Evolutionary conservation across 2,329 filamentous ascomycete species (phyloP), one percentile per base, ranked within the genome.

Genomic region (Thielaviopsis ethacetica): DNA sequence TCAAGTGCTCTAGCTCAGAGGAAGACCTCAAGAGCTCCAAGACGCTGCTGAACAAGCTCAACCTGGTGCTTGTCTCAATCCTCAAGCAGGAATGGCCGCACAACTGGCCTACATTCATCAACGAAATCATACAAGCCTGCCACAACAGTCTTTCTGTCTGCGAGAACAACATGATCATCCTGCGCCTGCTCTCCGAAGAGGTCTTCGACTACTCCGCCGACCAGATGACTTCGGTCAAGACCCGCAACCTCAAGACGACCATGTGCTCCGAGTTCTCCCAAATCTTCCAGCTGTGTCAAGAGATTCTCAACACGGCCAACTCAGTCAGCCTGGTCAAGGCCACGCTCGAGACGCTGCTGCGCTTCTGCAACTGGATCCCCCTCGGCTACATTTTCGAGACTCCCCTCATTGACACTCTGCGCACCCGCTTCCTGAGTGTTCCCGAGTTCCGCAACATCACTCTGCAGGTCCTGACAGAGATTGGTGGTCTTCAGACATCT

Each of bases 41-140:
- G 68, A 91, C 91, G 38, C 82, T 98, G 62, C 78, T 98, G 68
- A 97, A 97, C 80, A 98, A 98, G 77, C 84, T 98, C 63, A 98
- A 98, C 69, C 81, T 98, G 67, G 91, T 97, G 61, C 85, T 98
- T 63, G 89, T 98, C 66, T 96, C 91, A 60, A 91, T 98, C 63
- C 77, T 98, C 68, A 98, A 98, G 79, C 93, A 98, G 74, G 93
- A 98, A 73, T 98, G 93, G 93, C 93, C 93, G 60, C 91, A 97
- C 74, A 95, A 98, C 77, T 98, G 94, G 93, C 93, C 94, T 12
- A 95, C 90, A 21, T 98, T 98, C 73, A 97, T 98, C 80, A 97
- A 97, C 77, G 93, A 98, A 76, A 98, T 98, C 72, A 90, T 98
- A 66, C 86, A 89, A 22, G 91, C 93, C 59, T 97, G 91, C 73